Conservation (phyloP, 1,139 yeast genomes). For the Yamadazyma sp. region DNA sequence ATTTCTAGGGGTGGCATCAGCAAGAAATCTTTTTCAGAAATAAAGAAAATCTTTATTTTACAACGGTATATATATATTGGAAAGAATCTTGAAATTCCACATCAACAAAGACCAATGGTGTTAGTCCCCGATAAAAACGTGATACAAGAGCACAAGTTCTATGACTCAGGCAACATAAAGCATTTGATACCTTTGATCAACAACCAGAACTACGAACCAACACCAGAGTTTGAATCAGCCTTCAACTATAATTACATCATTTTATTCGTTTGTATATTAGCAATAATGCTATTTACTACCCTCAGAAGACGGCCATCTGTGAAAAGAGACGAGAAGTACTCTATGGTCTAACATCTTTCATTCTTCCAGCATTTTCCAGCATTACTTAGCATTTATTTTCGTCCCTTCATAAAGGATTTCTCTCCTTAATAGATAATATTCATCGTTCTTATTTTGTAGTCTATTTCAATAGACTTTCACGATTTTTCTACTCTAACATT, state of each 20-base stretch:
- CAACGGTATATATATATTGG: background rate
- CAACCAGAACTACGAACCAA: constrained; percentile 15
- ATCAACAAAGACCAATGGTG: background rate
- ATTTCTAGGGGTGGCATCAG: background rate
- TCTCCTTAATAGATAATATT: background rate
- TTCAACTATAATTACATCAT: constrained; percentile 4
- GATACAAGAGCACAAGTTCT: constrained; percentile 17
- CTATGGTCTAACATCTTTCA: constrained; percentile 6
- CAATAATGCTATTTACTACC: constrained; percentile 2
- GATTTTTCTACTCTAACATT: no score
- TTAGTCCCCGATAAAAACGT: constrained; percentile 11
- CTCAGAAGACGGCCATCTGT: constrained; percentile 5
- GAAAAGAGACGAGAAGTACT: constrained; percentile 7
- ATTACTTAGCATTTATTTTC: constrained; percentile 1
- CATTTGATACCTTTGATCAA: constrained; percentile 15
- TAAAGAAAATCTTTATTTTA: background rate
- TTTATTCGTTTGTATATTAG: constrained; percentile 5
- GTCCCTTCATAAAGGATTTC: background rate
- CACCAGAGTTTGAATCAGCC: constrained; percentile 4
- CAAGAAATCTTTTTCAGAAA: background rate
- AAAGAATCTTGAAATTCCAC: no score
- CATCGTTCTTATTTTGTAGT: no score
- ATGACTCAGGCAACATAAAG: constrained; percentile 17
- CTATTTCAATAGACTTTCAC: no score
- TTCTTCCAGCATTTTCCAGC: background rate